phyloP scores from a whole-genome alignment of 805 yeast genomes.

The Candida loeiensis region DNA sequence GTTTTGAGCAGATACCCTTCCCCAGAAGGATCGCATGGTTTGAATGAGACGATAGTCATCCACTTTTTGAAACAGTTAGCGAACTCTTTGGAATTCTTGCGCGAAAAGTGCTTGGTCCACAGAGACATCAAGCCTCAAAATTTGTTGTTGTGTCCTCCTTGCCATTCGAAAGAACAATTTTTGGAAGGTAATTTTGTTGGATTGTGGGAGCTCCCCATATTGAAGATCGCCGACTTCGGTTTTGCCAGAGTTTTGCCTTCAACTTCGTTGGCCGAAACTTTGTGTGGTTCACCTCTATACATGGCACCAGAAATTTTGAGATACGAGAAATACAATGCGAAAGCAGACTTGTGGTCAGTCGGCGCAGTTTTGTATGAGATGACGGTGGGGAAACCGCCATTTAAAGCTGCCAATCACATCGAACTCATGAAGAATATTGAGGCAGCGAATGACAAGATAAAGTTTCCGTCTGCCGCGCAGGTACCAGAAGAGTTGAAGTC shows the following conservation, averaged over 20 bases:
- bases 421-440: slow-evolving; percentile 86
- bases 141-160: slow-evolving; percentile 76
- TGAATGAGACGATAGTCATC: slow-evolving; percentile 71
- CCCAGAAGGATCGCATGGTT: slow-evolving; percentile 71
- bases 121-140: slow-evolving; percentile 96
- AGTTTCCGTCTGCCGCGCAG: slow-evolving; percentile 67
- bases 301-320: slow-evolving; percentile 98
- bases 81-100: slow-evolving; percentile 75
- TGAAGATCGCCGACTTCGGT: slow-evolving; percentile 96
- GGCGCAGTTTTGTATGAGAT: slow-evolving; percentile 95
- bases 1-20: slow-evolving; percentile 81
- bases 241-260: slow-evolving; percentile 93
- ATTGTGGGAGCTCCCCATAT: slow-evolving; percentile 80
- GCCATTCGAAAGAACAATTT: slow-evolving; percentile 59
- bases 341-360: slow-evolving; percentile 97
- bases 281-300: slow-evolving; percentile 95
- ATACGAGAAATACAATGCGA: slow-evolving; percentile 93
- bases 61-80: slow-evolving; percentile 87
- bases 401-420: slow-evolving; percentile 88
- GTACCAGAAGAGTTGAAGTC: slow-evolving; percentile 63
- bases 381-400: slow-evolving; percentile 96
- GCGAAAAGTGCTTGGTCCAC: slow-evolving; percentile 84
- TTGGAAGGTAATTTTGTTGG: slow-evolving; percentile 63
- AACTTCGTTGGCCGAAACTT: slow-evolving; percentile 91
- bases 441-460: slow-evolving; percentile 69